Evolutionary conservation across 2,329 filamentous ascomycete genomes (phyloP), one percentile per base, ranked within the genome.

Genomic region (Exophiala phaeomuriformis): DNA sequence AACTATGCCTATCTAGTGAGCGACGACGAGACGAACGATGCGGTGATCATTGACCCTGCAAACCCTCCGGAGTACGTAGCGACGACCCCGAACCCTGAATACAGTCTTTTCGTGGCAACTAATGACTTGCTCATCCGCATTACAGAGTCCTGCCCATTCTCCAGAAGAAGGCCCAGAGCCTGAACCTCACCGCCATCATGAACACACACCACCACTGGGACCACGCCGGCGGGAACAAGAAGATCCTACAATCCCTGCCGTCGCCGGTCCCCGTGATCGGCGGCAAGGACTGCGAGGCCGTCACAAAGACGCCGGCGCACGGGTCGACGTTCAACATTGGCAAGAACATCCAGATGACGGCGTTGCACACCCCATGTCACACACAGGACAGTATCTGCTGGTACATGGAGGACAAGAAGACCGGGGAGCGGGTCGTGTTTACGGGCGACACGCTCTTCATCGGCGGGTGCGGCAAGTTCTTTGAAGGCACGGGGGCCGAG

Each of bases 371-470:
- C 8, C 93, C 93, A 1, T 98, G 93, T 70, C 93, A 98, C 69
- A 98, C 93, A 1, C 90, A 96, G 73, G 93, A 98, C 73, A 96
- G 90, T 70, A 95, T 98, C 68, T 98, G 93, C 77, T 98, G 84
- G 75, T 88, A 84, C 63, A 83, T 93, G 75, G 82, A 95, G 71
- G 91, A 98, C 65, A 51, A 49, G 37, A 42, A 37, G 10, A 60
- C 53, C 19, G 75, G 81, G 45, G 77, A 86, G 46, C 84, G 81
- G 64, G 90, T 80, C 5, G 89, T 98, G 2, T 98, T 98, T 67
- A 97, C 93, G 0, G 93, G 93, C 6, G 93, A 98, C 68, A 98
- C 93, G 0, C 75, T 98, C 36, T 98, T 98, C 72, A 91, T 95
- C 66, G 90, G 86, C 54, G 89, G 93, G 31, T 98, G 93, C 67